Base-by-base conservation (phyloP, 257 asterid genomes). In the Cynanchum wilfordii region DNA sequence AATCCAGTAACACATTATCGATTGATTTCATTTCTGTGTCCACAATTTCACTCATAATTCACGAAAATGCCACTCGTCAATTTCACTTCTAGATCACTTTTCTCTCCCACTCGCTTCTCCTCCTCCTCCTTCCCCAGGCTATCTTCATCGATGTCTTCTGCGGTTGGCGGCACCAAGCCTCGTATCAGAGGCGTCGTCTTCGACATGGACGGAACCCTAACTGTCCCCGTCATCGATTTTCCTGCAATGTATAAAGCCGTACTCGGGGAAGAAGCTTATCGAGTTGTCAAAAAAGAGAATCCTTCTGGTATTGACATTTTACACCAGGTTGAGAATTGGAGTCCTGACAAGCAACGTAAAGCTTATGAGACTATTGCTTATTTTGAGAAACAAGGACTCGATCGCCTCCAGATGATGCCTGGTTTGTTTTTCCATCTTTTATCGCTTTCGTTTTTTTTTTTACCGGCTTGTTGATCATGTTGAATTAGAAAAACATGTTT, bases 121-220 rank as follows among this genome's bases (percentile, higher is more conserved):
- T 52, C 52, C 16, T 8, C 40, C 66, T 68, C 73, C 10, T 13
- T 36, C 64, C 68, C 75, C 33, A 81, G 89, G 86, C 72, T 80
- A 72, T 33, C 85, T 69, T 78, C 81, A 78, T 84, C 92, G 74
- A 92, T 92, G 98, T 76, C 87, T 3, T 52, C 84, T 52, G 19
- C 84, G 72, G 68, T 40, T 42, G n/a, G 51, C 70, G 70, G 68
- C 75, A 27, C 69, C 78, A 86, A 84, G 79, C 29, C 90, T 76
- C 89, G 85, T 44, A 79, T 94, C 20, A 83, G 91, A 10, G 99
- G 99, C 71, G 86, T 94, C 38, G 96, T 91, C 70, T 94, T 94
- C 85, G 99, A 94, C 85, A 94, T 94, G 97, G 99, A 94, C 77
- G 97, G 99, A 70, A 94, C 99, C 73, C 80, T 94, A 45, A 94